Evolutionary conservation across 2,329 filamentous ascomycete species (phyloP), one percentile per base, ranked within the genome.

Genomic region (Calonectria honghensis): DNA sequence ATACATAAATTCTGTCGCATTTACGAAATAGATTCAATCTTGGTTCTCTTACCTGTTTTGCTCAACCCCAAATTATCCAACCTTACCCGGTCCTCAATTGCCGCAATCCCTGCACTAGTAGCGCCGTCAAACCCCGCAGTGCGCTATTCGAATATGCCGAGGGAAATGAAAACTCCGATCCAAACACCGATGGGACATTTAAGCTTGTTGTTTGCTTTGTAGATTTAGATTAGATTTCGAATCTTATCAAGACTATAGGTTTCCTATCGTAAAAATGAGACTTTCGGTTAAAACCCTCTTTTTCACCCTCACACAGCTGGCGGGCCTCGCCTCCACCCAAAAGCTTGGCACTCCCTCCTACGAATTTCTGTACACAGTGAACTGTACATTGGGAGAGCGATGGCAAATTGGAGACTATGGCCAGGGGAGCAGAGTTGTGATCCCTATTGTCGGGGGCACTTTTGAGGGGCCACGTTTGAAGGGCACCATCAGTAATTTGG

Each of bases 391-490:
- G 4, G 79, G 74, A 0, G 69, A 79, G 11, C 72, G 74, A 11
- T 80, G 78, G 78, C 72, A 59, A 13, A 79, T 80, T 11, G 79
- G 79, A 3, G 72, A 80, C 63, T 80, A 80, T 11, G 73, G 73
- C 1, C 76, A 80, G 24, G 78, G 78, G 1, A 78, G 68, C 16
- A 79, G 79, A 1, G 78, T 80, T 3, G 81, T 80, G 1, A 81
- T 84, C 39, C 81, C 84, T 0, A 84, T 87, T 71, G 79, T 77
- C 0, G 85, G 85, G 2, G 85, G 85, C 14, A 79, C 76, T 0
- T 86, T 86, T 39, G 76, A 81, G 2, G 85, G 85, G 0, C 85
- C 85, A 3, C 81, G 81, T 24, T 74, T 86, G 13, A 71, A 74
- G 48, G 84, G 83, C 37, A 84, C 78, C 0, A 77, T 85, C 37